Base-by-base conservation (phyloP, 2,329 filamentous ascomycete species). In the Fusarium concolor region DNA sequence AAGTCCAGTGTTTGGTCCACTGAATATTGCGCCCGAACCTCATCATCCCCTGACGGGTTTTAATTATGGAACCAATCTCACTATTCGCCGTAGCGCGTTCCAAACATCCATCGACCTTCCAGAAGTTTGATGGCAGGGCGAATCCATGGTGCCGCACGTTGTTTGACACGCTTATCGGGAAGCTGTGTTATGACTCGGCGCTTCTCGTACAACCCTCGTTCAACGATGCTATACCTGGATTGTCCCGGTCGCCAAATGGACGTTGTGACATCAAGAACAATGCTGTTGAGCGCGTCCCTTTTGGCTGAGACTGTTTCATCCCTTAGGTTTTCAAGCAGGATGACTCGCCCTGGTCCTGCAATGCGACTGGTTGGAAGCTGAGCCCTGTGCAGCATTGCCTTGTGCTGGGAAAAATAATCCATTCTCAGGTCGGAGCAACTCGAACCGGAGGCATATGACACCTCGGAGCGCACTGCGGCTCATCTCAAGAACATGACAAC, bases 1-100 rank as follows among this genome's bases (percentile, higher is more conserved):
- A 29, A 29, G 28, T 29, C 28, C 28, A 29, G 45, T 49, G 67
- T 66, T 61, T 61, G 65, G 59, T 49, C 70, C 68, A 74, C 70
- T 74, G 47, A 74, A 73, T 68, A 56, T 71, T 74, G 70, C 66
- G 70, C 68, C 68, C 53, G 57, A 70, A 54, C 53, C 37, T 42
- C 42, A 56, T 29, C 45, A 59, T 62, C 68, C 68, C 72, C 56
- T 72, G 68, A 18, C 31, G 65, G 65, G 44, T 57, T 60, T 65
- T 70, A 61, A 70, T 71, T 72, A 71, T 74, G 71, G 72, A 72
- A 66, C 68, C 60, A 72, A 71, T 66, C 57, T 74, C 70, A 67
- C 67, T 58, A 65, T 66, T 66, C 12, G 38, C 14, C 35, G 53
- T 74, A 74, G 70, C 69, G 72, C 57, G 71, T 74, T 74, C 72